Evolutionary conservation across 2,329 filamentous ascomycete species (phyloP).

Genomic region (Fusarium nygamai): DNA sequence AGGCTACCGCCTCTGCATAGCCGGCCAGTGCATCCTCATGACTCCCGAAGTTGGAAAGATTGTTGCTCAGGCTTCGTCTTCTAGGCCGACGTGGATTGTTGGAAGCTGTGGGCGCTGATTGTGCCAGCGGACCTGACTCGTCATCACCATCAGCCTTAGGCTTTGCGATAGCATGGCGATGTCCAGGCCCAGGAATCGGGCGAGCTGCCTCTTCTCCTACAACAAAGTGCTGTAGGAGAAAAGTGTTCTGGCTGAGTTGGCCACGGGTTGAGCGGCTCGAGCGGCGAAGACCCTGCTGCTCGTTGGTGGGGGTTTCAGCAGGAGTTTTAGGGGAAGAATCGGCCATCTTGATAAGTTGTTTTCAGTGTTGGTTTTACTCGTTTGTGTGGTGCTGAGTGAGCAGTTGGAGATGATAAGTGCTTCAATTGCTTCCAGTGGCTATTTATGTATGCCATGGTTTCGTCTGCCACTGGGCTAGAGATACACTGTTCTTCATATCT

Average conservation of each 20-base stretch:
- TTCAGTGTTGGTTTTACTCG: not conserved
- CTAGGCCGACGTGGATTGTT: not conserved
- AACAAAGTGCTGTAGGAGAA: not conserved
- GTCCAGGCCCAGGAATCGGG: not conserved
- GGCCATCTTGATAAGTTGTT: not conserved
- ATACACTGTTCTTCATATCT: not conserved
- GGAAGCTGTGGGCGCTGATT: not conserved
- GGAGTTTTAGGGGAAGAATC: not conserved
- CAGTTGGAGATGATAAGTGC: not conserved
- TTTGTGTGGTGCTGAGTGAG: not conserved
- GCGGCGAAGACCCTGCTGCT: not conserved
- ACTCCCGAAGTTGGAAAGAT: not conserved
- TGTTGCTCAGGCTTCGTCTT: not conserved
- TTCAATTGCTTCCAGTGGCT: not conserved
- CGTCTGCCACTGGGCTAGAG: not conserved
- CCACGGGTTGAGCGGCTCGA: slow-evolving; percentile 8
- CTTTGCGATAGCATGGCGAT: not conserved
- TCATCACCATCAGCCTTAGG: not conserved
- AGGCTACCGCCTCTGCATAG: not conserved
- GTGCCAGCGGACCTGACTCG: not conserved
- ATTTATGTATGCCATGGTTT: not conserved
- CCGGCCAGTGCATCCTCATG: not conserved
- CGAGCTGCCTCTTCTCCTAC: not conserved
- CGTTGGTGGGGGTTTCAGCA: not conserved
- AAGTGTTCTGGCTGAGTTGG: not conserved